phyloP scores from a whole-genome alignment of 2,329 filamentous ascomycete genomes.

The Erysiphe pulchra region DNA sequence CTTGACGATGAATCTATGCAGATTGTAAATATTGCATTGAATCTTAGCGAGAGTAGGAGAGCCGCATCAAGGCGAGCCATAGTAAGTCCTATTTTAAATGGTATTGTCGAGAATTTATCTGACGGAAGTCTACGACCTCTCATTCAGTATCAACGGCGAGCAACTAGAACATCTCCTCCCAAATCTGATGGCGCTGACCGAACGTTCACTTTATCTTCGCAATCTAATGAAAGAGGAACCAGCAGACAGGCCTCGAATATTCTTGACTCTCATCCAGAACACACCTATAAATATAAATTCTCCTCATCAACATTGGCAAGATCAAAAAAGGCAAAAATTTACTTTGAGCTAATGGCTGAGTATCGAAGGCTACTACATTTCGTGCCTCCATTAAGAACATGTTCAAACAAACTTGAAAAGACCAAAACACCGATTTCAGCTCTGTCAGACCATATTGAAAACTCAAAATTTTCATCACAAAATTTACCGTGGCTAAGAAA shows the following conservation, averaged over 20 bases:
- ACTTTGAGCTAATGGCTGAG: constrained; percentile 66
- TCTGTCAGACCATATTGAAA: constrained; percentile 4
- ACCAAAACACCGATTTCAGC: constrained; percentile 16
- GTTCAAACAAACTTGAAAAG: constrained; percentile 3
- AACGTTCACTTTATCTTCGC: constrained; percentile 2
- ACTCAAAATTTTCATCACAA: not conserved
- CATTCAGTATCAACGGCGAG: constrained; percentile 42
- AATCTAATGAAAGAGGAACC: constrained; percentile 18
- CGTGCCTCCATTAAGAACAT: constrained; percentile 43
- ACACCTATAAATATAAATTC: constrained; percentile 35
- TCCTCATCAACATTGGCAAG: constrained; percentile 59
- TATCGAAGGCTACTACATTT: constrained; percentile 59
- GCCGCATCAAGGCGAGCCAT: constrained; percentile 27
- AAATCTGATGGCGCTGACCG: constrained; percentile 19
- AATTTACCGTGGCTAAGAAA: not conserved
- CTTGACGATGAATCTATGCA: constrained; percentile 57
- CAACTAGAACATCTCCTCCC: constrained; percentile 35
- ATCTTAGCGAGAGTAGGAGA: constrained; percentile 56
- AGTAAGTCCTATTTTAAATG: constrained; percentile 14
- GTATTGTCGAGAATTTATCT: constrained; percentile 21
- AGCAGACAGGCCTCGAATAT: constrained; percentile 17
- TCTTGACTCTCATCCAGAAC: constrained; percentile 19
- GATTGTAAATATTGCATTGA: constrained; percentile 81
- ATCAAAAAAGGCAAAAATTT: constrained; percentile 59
- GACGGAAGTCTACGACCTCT: constrained; percentile 39